Evolutionary conservation across 345 rosid genomes (phyloP).

Genomic region (Raphanus raphanistrum): DNA sequence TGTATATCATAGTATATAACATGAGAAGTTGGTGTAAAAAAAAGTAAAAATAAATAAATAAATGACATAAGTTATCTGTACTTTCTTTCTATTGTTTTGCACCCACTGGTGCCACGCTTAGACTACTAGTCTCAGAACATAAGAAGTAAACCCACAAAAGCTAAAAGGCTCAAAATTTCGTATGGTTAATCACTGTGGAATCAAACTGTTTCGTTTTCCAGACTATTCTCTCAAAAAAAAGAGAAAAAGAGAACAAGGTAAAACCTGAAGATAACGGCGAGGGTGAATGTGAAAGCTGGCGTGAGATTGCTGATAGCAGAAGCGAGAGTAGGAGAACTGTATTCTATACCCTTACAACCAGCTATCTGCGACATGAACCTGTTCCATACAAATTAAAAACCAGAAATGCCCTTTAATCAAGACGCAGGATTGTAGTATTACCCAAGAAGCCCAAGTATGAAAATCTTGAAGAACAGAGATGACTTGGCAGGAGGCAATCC

Average conservation of each 20-base stretch:
- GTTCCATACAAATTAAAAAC: slow-evolving; percentile 3
- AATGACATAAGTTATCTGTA: no score
- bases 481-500: neutral
- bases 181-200: neutral
- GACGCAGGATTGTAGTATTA: neutral
- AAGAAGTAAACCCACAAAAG: no score
- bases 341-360: slow-evolving; percentile 41
- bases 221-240: neutral
- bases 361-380: slow-evolving; percentile 29
- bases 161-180: neutral
- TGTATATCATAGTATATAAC: neutral
- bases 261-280: slow-evolving; percentile 29
- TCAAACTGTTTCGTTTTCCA: no score
- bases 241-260: slow-evolving; percentile 7
- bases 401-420: neutral
- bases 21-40: no score
- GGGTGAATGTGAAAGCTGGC: slow-evolving; percentile 47
- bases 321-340: slow-evolving; percentile 50
- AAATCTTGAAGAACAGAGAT: slow-evolving; percentile 29
- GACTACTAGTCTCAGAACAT: neutral
- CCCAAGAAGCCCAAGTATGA: slow-evolving; percentile 33
- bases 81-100: no score
- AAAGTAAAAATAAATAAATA: no score
- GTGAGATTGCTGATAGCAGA: slow-evolving; percentile 51
- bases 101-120: neutral